Evolutionary conservation across 345 rosid species (phyloP).

Genomic region (Cardiospermum halicacabum): DNA sequence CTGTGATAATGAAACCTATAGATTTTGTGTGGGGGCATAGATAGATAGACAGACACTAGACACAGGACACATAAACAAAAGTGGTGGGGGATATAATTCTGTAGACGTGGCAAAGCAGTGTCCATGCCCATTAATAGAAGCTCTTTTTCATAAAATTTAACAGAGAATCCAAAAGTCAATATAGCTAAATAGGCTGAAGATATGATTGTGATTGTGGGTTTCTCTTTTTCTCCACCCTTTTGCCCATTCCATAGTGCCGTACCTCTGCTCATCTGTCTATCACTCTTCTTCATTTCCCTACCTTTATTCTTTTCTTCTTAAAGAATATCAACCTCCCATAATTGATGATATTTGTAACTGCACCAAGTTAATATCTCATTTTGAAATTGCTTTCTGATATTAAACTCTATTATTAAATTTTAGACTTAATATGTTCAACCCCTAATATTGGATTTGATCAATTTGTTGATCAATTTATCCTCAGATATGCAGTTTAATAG

Average conservation of each 20-base stretch:
- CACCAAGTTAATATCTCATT: too few species aligned
- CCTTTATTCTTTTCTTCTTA: background rate
- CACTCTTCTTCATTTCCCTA: background rate
- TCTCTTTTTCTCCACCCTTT: background rate
- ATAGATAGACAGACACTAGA: background rate
- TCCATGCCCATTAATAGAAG: constrained; percentile 20
- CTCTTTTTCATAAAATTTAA: background rate
- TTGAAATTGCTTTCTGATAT: too few species aligned
- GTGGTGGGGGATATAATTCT: constrained; percentile 12
- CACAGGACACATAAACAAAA: background rate
- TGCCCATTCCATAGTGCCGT: too few species aligned
- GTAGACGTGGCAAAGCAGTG: constrained; percentile 16
- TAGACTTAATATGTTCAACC: too few species aligned
- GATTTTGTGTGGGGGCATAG: background rate
- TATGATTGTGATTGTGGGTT: background rate
- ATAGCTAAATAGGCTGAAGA: background rate
- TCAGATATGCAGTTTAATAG: too few species aligned
- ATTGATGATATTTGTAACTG: too few species aligned
- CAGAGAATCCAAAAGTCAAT: constrained; percentile 13
- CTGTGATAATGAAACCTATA: background rate
- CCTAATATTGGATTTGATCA: too few species aligned
- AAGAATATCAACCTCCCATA: background rate
- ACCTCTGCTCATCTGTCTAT: background rate
- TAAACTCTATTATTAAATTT: too few species aligned
- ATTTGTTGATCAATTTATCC: too few species aligned